Evolutionary conservation across 2,329 filamentous ascomycete genomes (phyloP).

Genomic region (Aspergillus intermedius): DNA sequence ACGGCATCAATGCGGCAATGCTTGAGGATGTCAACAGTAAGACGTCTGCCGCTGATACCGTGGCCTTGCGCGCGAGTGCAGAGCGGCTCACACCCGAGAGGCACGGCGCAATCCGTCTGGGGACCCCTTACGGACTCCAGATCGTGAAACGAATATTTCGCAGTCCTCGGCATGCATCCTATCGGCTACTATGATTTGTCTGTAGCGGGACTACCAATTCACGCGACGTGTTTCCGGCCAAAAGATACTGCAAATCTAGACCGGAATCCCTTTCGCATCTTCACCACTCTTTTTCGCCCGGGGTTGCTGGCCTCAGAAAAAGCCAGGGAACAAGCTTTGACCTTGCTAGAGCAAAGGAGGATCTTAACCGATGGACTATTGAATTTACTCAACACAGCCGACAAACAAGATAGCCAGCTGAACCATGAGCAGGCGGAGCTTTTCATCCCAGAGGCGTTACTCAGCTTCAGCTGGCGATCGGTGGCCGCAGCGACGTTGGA

Average conservation of each 20-base stretch:
- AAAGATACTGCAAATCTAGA: slow-evolving; percentile 26
- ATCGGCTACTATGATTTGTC: slow-evolving; percentile 50
- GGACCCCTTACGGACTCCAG: slow-evolving; percentile 39
- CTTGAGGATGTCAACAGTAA: slow-evolving; percentile 4
- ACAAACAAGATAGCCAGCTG: slow-evolving; percentile 26
- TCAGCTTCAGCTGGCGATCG: slow-evolving; percentile 45
- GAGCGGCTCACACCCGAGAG: slow-evolving; percentile 19
- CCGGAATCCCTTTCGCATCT: slow-evolving; percentile 42
- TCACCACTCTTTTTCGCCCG: slow-evolving; percentile 37
- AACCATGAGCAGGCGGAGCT: slow-evolving; percentile 29
- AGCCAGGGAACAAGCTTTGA: too few relatives aligned
- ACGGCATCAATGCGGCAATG: slow-evolving; percentile 18
- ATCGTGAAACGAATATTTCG: slow-evolving; percentile 42
- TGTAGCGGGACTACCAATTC: slow-evolving; percentile 43
- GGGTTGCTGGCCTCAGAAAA: slow-evolving; percentile 30
- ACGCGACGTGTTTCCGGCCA: slow-evolving; percentile 48
- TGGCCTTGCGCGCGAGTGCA: too few relatives aligned
- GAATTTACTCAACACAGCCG: slow-evolving; percentile 2
- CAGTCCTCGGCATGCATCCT: slow-evolving; percentile 43
- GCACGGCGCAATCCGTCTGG: slow-evolving; percentile 47
- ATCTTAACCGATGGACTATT: too few relatives aligned
- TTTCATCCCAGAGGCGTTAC: slow-evolving; percentile 42
- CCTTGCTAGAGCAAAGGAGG: too few relatives aligned
- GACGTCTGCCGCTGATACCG: slow-evolving; percentile 12
- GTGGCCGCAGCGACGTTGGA: slow-evolving; percentile 33